Evolutionary conservation across 176 grass and related monocot species (phyloP).

Genomic region (Zea mays): Zm-B73-REFERENCE-NAM-5.0 NC_050098.1:5383501-5384000

Average conservation of each 20-base stretch:
- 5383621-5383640: background rate
- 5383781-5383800: slow-evolving; percentile 12
- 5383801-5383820: background rate
- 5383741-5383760: background rate
- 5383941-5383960: slow-evolving; percentile 12
- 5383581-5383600: background rate
- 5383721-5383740: background rate
- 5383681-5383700: background rate
- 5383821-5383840: slow-evolving; percentile 10
- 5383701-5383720: slow-evolving; percentile 4
- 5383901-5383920: too few species aligned
- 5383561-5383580: background rate
- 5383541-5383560: background rate
- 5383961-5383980: background rate
- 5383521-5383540: background rate
- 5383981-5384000: slow-evolving; percentile 12
- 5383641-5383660: background rate
- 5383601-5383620: background rate
- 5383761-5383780: slow-evolving; percentile 1
- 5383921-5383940: slow-evolving; percentile 8
- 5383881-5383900: slow-evolving; percentile 60
- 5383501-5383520: background rate
- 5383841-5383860: slow-evolving; percentile 68
- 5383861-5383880: slow-evolving; percentile 95
- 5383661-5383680: background rate